Conservation (phyloP, 352 stramenopile genomes). For the Globisporangium rhizosaccharum region DNA sequence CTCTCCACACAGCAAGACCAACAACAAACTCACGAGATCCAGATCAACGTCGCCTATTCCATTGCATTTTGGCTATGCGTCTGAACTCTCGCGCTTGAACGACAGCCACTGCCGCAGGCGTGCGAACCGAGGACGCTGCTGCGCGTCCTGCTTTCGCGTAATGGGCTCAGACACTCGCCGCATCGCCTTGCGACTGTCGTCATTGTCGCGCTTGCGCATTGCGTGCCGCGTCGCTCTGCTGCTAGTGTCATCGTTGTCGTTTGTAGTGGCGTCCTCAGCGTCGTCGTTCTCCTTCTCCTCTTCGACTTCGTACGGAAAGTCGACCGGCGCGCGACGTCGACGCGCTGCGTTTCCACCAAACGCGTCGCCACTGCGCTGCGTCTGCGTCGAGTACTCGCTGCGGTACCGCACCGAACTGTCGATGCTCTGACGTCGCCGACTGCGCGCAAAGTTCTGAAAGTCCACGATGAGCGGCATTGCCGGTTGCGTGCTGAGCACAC, state of each 20-base stretch:
- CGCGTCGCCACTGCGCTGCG: not conserved
- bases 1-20: too few relatives aligned
- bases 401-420: not conserved
- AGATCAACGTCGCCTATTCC: not conserved
- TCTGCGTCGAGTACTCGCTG: not conserved
- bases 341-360: not conserved
- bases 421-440: conserved; percentile 5
- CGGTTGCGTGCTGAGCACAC: not conserved
- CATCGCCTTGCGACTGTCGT: not conserved
- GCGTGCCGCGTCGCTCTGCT: too few relatives aligned
- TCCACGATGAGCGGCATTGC: conserved; percentile 2
- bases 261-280: too few relatives aligned
- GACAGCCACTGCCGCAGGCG: conserved; percentile 8
- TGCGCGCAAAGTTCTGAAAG: conserved; percentile 9
- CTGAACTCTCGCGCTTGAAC: not conserved
- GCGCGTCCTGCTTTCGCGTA: not conserved
- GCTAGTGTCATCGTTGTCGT: too few relatives aligned
- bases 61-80: not conserved
- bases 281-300: too few relatives aligned
- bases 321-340: too few relatives aligned
- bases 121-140: not conserved
- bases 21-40: too few relatives aligned
- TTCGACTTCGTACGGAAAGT: too few relatives aligned
- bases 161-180: not conserved
- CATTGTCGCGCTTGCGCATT: not conserved